phyloP scores from a whole-genome alignment of 1,284 basidiomycete species.

The Ganoderma multipileum region DNA sequence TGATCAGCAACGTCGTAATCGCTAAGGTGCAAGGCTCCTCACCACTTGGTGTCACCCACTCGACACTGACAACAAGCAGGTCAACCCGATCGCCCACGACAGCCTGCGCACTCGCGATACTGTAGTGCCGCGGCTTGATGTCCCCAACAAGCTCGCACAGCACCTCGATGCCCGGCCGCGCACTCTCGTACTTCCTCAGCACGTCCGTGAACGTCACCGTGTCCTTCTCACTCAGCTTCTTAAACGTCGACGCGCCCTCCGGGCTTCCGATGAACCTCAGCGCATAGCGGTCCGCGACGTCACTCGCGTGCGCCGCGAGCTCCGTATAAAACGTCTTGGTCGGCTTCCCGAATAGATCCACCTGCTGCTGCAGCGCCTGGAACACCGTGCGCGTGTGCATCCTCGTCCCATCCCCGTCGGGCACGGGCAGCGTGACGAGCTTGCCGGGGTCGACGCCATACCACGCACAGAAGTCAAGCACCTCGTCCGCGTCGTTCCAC shows the following conservation, averaged over 20 bases:
- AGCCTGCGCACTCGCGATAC: conserved; percentile 94
- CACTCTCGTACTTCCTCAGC: conserved; percentile 81
- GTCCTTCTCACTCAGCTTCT: conserved; percentile 94
- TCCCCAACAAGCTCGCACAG: conserved; percentile 92
- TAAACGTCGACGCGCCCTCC: conserved; percentile 92
- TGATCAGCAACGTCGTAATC: conserved; percentile 6
- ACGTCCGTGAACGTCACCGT: conserved; percentile 96
- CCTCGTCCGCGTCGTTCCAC: conserved; percentile 94
- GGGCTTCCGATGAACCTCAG: conserved; percentile 93
- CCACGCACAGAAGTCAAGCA: conserved; percentile 90
- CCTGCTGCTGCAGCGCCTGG: conserved; percentile 95
- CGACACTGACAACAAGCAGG: conserved; percentile 94
- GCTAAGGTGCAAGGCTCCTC: conserved; percentile 35
- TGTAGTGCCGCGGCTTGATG: conserved; percentile 98
- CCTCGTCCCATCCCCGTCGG: conserved; percentile 56
- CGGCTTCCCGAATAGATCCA: conserved; percentile 96
- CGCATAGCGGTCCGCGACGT: conserved; percentile 79
- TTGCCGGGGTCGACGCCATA: conserved; percentile 88
- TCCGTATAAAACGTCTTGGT: conserved; percentile 96
- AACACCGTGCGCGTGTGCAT: conserved; percentile 93
- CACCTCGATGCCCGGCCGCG: conserved; percentile 80
- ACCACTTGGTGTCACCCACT: conserved; percentile 91
- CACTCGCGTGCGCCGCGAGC: conserved; percentile 80
- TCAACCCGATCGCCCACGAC: conserved; percentile 96
- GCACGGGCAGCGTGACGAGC: conserved; percentile 84